Conservation (phyloP, 345 rosid genomes). For the Sisymbrium irio region DNA sequence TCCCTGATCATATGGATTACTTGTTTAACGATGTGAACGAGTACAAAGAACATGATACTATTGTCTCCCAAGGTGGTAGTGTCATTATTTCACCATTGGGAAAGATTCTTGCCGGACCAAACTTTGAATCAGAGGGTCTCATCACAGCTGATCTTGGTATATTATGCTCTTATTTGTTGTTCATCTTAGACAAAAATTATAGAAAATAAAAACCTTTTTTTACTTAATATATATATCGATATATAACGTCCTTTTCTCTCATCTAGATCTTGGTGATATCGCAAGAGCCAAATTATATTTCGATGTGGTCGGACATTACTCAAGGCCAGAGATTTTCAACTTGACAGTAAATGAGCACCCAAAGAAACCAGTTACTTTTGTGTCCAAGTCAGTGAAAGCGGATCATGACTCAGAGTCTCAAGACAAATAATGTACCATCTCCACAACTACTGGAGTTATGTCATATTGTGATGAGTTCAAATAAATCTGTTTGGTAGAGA, state of each 20-base stretch:
- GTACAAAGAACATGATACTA: slow-evolving; percentile 45
- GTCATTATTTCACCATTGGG: slow-evolving; percentile 86
- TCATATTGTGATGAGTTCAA: neutral
- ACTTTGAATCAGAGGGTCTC: slow-evolving; percentile 84
- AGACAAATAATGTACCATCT: neutral
- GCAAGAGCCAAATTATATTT: slow-evolving; percentile 79
- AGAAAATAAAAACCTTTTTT: neutral
- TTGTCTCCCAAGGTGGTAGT: slow-evolving; percentile 87
- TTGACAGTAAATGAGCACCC: slow-evolving; percentile 71
- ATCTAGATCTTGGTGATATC: slow-evolving; percentile 79
- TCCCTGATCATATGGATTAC: slow-evolving; percentile 78
- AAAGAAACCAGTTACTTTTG: slow-evolving; percentile 56
- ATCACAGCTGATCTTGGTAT: slow-evolving; percentile 84
- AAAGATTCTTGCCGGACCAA: slow-evolving; percentile 80
- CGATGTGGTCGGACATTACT: slow-evolving; percentile 86
- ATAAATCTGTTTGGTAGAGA: neutral
- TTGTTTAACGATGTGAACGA: slow-evolving; percentile 49
- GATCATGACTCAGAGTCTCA: slow-evolving; percentile 16
- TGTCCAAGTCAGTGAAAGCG: slow-evolving; percentile 35
- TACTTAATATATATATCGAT: no score
- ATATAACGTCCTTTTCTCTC: neutral
- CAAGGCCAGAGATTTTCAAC: slow-evolving; percentile 79
- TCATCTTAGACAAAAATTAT: neutral
- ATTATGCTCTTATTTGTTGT: neutral
- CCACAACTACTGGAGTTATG: neutral